These are phyloP conservation scores for Pseudogymnoascus sp. DNA, from an alignment of 2,329 filamentous ascomycete species.

Conservation along the genomic window DNA sequence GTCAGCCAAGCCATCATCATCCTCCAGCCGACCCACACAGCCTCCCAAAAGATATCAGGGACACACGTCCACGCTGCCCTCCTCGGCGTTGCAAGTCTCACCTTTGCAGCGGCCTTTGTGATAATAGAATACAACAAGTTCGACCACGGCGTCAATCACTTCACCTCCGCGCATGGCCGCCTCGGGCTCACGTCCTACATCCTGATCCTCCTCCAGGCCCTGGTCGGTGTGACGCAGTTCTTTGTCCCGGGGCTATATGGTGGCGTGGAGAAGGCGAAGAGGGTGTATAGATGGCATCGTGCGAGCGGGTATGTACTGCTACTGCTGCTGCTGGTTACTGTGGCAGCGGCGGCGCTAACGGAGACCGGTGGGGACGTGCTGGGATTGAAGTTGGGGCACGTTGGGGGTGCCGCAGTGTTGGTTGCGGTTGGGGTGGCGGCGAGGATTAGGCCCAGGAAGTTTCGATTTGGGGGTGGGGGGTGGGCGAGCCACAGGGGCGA, in stretches of 20 bases:
- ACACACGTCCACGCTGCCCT: conserved; percentile 59
- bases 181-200: conserved; percentile 71
- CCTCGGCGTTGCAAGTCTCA: conserved; percentile 47
- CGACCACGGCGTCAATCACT: conserved; percentile 57
- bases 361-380: conserved; percentile 62
- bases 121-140: conserved; percentile 83
- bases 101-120: conserved; percentile 53
- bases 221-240: conserved; percentile 78
- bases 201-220: conserved; percentile 61
- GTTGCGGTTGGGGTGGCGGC: conserved; percentile 66
- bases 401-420: conserved; percentile 57
- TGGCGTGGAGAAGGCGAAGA: conserved; percentile 69
- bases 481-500: conserved; percentile 22
- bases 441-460: conserved; percentile 73
- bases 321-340: conserved; percentile 62
- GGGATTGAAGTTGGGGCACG: conserved; percentile 68
- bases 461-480: conserved; percentile 46
- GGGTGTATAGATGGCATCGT: conserved; percentile 85
- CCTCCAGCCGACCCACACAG: conserved; percentile 78
- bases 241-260: conserved; percentile 68
- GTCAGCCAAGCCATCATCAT: conserved; percentile 74
- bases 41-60: conserved; percentile 59
- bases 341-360: conserved; percentile 69
- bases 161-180: conserved; percentile 73
- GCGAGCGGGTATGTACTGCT: conserved; percentile 66